A percentile compares a stretch with the other conserved stretches of the same genome.
phyloP scores from a whole-genome alignment of 2,329 filamentous ascomycete species.

The Claviceps lovelessii region DNA sequence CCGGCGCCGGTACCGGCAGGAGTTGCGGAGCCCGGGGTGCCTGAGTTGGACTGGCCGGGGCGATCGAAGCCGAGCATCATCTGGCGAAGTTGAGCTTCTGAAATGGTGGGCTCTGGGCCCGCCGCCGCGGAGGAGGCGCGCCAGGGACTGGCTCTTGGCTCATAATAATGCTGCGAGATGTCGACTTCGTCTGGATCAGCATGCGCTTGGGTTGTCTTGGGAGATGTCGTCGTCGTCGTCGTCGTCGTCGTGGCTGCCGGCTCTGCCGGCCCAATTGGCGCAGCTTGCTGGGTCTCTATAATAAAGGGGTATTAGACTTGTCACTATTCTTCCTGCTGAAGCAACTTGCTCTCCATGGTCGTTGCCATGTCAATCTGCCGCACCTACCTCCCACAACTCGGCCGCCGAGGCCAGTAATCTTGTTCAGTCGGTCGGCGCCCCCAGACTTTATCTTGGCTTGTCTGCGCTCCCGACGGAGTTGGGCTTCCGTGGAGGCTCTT shows the following conservation, averaged over 20 bases:
- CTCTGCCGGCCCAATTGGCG: neutral
- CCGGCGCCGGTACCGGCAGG: slow-evolving; percentile 9
- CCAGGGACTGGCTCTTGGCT: slow-evolving; percentile 28
- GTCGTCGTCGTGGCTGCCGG: neutral
- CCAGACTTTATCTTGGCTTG: slow-evolving; percentile 66
- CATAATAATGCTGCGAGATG: slow-evolving; percentile 61
- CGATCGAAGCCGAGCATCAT: slow-evolving; percentile 47
- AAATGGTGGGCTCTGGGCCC: slow-evolving; percentile 23
- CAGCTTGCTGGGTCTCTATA: slow-evolving; percentile 3
- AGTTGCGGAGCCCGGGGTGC: slow-evolving; percentile 11
- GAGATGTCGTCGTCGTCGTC: neutral
- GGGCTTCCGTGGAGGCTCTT: slow-evolving; percentile 49
- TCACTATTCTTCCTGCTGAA: neutral
- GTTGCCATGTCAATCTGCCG: neutral
- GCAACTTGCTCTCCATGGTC: neutral
- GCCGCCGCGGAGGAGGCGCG: slow-evolving; percentile 16
- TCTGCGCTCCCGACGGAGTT: slow-evolving; percentile 62
- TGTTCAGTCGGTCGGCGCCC: slow-evolving; percentile 55
- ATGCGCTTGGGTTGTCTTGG: slow-evolving; percentile 10
- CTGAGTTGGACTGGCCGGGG: slow-evolving; percentile 12
- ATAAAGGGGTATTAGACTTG: neutral
- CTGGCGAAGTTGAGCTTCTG: slow-evolving; percentile 48
- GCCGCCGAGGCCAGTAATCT: slow-evolving; percentile 57
- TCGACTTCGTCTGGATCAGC: slow-evolving; percentile 64
- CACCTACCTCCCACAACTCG: slow-evolving; percentile 20